Evolutionary conservation across 805 yeast species (phyloP).

Genomic region (Pichia cephalocereana): DNA sequence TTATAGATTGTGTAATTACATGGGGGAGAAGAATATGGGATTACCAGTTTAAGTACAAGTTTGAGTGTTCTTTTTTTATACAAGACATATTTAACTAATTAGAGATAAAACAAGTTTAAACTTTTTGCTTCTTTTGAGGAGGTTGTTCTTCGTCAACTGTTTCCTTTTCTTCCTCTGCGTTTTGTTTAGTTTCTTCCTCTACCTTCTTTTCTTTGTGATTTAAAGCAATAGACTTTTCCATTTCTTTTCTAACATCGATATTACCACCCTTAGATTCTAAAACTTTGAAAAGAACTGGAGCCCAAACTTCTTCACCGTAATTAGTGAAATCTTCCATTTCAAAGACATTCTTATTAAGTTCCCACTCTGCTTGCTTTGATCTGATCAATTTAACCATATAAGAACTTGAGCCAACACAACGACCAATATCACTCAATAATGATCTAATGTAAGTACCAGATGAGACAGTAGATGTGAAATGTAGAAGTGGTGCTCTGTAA

Average conservation of each 20-base stretch:
- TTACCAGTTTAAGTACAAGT: too few relatives aligned
- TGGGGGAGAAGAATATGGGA: constrained; percentile 20
- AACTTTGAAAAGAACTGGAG: constrained; percentile 47
- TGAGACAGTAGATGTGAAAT: constrained; percentile 70
- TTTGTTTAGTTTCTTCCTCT: constrained; percentile 3
- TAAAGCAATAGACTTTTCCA: constrained; percentile 22
- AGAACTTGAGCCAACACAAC: constrained; percentile 69
- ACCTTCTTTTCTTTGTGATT: constrained; percentile 1
- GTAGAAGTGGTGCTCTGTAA: constrained; percentile 57
- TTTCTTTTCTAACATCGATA: constrained; percentile 30
- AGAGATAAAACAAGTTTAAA: background rate
- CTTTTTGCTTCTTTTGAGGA: constrained; percentile 1
- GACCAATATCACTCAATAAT: constrained; percentile 79
- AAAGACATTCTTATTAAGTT: constrained; percentile 59
- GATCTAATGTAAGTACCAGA: constrained; percentile 95
- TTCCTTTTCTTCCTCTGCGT: constrained; percentile 1
- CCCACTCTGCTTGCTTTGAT: constrained; percentile 77
- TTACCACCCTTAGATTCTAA: constrained; percentile 34
- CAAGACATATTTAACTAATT: too few relatives aligned
- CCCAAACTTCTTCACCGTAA: constrained; percentile 60
- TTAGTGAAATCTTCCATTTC: constrained; percentile 55
- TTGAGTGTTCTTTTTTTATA: too few relatives aligned
- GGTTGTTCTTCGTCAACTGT: background rate
- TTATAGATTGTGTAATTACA: constrained; percentile 33
- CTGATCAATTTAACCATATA: constrained; percentile 83